phyloP scores from a whole-genome alignment of 1,139 yeast species.

The Komagataea norvegica region DNA sequence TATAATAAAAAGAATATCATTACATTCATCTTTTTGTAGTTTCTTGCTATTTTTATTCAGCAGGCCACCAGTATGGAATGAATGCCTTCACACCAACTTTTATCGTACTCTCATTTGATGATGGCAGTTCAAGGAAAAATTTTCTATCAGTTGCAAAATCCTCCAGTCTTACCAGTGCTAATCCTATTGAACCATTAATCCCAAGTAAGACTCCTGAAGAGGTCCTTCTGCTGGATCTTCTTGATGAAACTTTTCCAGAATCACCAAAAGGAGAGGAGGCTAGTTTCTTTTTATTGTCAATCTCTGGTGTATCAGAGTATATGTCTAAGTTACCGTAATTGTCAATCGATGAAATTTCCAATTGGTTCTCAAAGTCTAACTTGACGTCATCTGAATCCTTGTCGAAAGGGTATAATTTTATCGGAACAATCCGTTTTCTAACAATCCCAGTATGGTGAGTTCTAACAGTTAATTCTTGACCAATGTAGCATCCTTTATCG shows the following conservation, averaged over 20 bases:
- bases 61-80: conserved; percentile 69
- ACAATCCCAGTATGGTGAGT: conserved; percentile 80
- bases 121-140: conserved; percentile 30
- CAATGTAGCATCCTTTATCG: conserved; percentile 91
- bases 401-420: conserved; percentile 39
- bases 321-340: conserved; percentile 18
- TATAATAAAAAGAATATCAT: not conserved
- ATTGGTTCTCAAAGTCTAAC: conserved; percentile 14
- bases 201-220: conserved; percentile 59
- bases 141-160: conserved; percentile 34
- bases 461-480: conserved; percentile 91
- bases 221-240: conserved; percentile 31
- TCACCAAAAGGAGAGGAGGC: conserved; percentile 34
- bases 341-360: conserved; percentile 21
- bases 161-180: conserved; percentile 46
- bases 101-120: conserved; percentile 18
- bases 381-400: conserved; percentile 14
- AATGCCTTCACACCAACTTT: conserved; percentile 43
- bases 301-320: conserved; percentile 10
- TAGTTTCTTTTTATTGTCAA: conserved; percentile 11
- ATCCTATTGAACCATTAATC: conserved; percentile 56
- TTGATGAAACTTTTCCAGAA: conserved; percentile 23
- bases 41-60: conserved; percentile 8
- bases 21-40: no score
- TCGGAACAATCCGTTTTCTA: conserved; percentile 77